Evolutionary conservation across 495 filamentous ascomycete species (phyloP).

Genomic region (Hypoxylon perforatum): DNA sequence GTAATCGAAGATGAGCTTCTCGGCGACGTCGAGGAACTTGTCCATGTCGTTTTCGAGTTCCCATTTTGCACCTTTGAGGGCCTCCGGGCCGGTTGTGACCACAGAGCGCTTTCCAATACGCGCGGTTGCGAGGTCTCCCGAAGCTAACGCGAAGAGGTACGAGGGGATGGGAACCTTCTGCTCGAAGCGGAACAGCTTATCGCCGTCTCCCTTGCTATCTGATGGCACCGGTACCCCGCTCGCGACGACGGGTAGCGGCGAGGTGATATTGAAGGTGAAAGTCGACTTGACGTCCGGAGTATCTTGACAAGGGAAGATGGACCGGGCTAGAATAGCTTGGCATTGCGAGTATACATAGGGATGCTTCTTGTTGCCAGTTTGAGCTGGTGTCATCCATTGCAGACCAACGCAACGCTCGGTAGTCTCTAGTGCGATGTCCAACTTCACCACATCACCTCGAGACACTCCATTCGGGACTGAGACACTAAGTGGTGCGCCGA

Average conservation of each 20-base stretch:
- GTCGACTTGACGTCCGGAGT: slow-evolving; percentile 95
- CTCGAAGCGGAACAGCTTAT: slow-evolving; percentile 80
- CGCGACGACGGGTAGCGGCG: slow-evolving; percentile 86
- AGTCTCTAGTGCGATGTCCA: slow-evolving; percentile 71
- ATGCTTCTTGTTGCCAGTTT: slow-evolving; percentile 91
- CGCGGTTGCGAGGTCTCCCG: slow-evolving; percentile 86
- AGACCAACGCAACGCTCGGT: slow-evolving; percentile 89
- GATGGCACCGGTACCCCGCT: slow-evolving; percentile 79
- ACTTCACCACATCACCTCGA: slow-evolving; percentile 69
- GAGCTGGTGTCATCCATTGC: slow-evolving; percentile 90
- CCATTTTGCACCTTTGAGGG: slow-evolving; percentile 84
- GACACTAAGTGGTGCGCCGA: slow-evolving; percentile 83
- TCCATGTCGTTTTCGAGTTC: slow-evolving; percentile 91
- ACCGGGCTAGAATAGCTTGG: slow-evolving; percentile 93
- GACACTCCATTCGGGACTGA: slow-evolving; percentile 69
- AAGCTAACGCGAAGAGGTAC: slow-evolving; percentile 92
- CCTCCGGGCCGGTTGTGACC: slow-evolving; percentile 87
- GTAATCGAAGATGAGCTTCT: slow-evolving; percentile 89
- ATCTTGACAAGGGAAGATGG: slow-evolving; percentile 95
- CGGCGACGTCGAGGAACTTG: slow-evolving; percentile 87
- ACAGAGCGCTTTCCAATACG: slow-evolving; percentile 84
- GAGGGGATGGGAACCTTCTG: slow-evolving; percentile 93
- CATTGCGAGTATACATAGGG: slow-evolving; percentile 99
- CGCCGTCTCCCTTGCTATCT: slow-evolving; percentile 56
- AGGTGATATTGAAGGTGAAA: slow-evolving; percentile 86